Base-by-base conservation (phyloP, 2,329 filamentous ascomycete genomes). In the Colletotrichum lindemuthianum region DNA sequence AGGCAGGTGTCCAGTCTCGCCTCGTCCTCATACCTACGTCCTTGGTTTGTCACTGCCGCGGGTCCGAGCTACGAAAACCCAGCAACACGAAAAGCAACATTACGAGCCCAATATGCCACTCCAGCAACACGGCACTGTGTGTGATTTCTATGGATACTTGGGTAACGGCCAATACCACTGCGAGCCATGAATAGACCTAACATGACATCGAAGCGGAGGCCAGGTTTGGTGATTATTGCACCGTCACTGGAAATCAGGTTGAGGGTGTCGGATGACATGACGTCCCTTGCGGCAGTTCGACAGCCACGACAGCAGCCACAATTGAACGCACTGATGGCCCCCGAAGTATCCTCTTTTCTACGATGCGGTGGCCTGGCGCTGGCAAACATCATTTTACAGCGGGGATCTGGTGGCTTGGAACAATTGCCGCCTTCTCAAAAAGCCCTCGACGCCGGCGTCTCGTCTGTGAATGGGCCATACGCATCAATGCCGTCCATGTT, bases 281-380 rank as follows among this genome's bases (percentile, higher is more conserved):
- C 34, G 36, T 60, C 45, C 57, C 58, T 48, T 52, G 36, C 51
- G 34, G 16, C 47, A 41, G 47, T 24, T 45, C 43, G 48, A 49
- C 36, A 60, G 36, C 57, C 51, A 41, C 61, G 37, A 51, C 44
- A 45, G 34, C 47, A 56, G 58, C 63, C 63, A 63, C 51, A 63
- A 63, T 43, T 52, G 43, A 7, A 49, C 63, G 63, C 59, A 52
- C 51, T 65, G 63, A 63, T 65, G 51, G 34, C 44, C 54, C 43
- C 11, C 24, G 43, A 16, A 9, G 7, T 16, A n/a, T 45, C 8
- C 15, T 45, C 43, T 45, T 43, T 43, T 43, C 13, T 43, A n/a
- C n/a, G n/a, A n/a, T n/a, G n/a, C n/a, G n/a, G n/a, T n/a, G n/a
- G 39, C 6, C 13, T 3, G 39, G 39, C 39, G 13, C 32, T 34